phyloP scores from a whole-genome alignment of 768 basidiomycete species.

The Lyophyllum atratum region DNA sequence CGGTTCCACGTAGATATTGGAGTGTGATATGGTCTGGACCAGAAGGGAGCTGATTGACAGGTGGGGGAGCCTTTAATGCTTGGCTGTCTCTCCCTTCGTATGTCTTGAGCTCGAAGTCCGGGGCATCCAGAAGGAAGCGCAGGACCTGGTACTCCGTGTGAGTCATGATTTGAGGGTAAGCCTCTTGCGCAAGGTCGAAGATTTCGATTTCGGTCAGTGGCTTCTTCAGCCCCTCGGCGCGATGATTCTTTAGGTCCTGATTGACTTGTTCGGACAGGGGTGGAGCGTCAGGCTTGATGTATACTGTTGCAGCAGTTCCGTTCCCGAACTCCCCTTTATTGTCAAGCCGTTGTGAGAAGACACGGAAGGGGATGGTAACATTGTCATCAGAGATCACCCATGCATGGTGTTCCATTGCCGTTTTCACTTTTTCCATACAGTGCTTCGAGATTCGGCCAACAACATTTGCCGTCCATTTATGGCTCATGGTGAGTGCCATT shows the following conservation, averaged over 20 bases:
- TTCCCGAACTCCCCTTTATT: slow-evolving; percentile 36
- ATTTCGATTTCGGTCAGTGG: slow-evolving; percentile 26
- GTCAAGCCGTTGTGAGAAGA: slow-evolving; percentile 38
- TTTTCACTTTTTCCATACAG: slow-evolving; percentile 24
- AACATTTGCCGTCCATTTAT: slow-evolving; percentile 33
- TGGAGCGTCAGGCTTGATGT: slow-evolving; percentile 26
- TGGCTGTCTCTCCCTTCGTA: slow-evolving; percentile 22
- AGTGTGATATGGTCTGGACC: slow-evolving; percentile 27
- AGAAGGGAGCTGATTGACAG: slow-evolving; percentile 26
- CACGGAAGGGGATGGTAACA: slow-evolving; percentile 33
- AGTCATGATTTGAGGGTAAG: slow-evolving; percentile 13
- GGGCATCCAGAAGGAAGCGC: slow-evolving; percentile 22
- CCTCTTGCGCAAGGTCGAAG: slow-evolving; percentile 13
- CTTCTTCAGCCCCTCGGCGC: slow-evolving; percentile 20
- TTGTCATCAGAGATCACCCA: slow-evolving; percentile 39
- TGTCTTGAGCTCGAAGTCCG: slow-evolving; percentile 29
- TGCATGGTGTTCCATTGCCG: slow-evolving; percentile 23
- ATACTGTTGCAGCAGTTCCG: slow-evolving; percentile 37
- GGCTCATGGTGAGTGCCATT: slow-evolving; percentile 39
- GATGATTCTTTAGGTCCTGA: slow-evolving; percentile 17
- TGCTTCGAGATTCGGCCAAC: slow-evolving; percentile 26
- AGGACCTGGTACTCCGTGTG: slow-evolving; percentile 24
- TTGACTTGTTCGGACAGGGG: slow-evolving; percentile 18
- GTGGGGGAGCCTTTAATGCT: slow-evolving; percentile 16
- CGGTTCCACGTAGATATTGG: slow-evolving; percentile 37